phyloP scores from a whole-genome alignment of 23 red algal genomes.

The Gracilaria vermiculophylla region DNA sequence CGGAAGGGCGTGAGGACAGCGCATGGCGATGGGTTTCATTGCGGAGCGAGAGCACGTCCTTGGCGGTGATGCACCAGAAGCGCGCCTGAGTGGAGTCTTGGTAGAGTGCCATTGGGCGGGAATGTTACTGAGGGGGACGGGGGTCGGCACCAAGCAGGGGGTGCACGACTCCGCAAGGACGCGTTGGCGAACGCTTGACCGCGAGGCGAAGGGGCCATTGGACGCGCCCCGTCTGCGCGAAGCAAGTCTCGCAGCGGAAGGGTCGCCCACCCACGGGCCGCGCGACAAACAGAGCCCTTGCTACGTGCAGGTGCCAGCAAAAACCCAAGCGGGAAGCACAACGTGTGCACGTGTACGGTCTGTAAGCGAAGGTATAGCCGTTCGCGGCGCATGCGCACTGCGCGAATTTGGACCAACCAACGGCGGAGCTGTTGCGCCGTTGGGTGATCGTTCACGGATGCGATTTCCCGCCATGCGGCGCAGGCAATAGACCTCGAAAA shows the following conservation, averaged over 20 bases:
- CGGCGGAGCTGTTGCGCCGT: background rate
- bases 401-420: too few species aligned
- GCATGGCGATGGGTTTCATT: conserved; percentile 4
- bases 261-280: too few species aligned
- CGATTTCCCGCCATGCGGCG: background rate
- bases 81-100: conserved; percentile 51
- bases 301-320: too few species aligned
- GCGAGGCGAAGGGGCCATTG: too few species aligned
- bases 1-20: background rate
- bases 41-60: conserved; percentile 16
- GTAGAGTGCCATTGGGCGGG: conserved; percentile 45
- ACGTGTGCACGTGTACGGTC: too few species aligned
- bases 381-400: background rate
- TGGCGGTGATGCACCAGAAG: conserved; percentile 48
- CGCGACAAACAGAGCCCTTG: too few species aligned
- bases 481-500: background rate
- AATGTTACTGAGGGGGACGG: background rate
- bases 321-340: too few species aligned
- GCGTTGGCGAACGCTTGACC: too few species aligned
- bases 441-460: background rate
- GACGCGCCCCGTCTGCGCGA: too few species aligned
- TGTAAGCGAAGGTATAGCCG: background rate
- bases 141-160: background rate
- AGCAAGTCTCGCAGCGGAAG: too few species aligned
- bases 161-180: background rate